Percentiles rank a stretch among this genome's conserved stretches.
Conservation (phyloP, 352 stramenopile genomes). For the Phytophthora lateralis region DNA sequence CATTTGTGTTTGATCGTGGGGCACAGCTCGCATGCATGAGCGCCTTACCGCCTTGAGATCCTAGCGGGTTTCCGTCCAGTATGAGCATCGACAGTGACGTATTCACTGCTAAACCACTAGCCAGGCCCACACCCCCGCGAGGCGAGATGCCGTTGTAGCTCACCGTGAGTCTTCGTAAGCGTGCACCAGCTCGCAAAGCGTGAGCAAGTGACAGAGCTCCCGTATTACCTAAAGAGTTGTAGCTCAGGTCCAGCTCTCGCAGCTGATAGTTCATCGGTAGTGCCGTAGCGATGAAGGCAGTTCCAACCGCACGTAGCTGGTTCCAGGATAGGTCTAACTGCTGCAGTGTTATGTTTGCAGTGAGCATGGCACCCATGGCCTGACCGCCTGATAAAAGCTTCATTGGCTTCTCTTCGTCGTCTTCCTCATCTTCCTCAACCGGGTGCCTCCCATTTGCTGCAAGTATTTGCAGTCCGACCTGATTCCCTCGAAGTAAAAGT, state of each 20-base stretch:
- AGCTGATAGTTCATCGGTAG: conserved; percentile 72
- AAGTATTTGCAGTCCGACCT: conserved; percentile 64
- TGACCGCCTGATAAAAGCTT: conserved; percentile 63
- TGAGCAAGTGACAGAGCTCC: conserved; percentile 65
- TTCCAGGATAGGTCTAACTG: conserved; percentile 90
- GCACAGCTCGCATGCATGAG: conserved; percentile 63
- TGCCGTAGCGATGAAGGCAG: conserved; percentile 48
- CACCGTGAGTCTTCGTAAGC: conserved; percentile 50
- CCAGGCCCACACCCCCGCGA: conserved; percentile 59
- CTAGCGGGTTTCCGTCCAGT: conserved; percentile 67
- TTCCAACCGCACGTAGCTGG: conserved; percentile 52
- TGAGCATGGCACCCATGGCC: conserved; percentile 80
- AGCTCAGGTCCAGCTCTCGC: conserved; percentile 60
- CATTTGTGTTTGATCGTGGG: conserved; percentile 9
- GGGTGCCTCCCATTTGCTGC: neutral
- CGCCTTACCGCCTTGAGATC: conserved; percentile 55
- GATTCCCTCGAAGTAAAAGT: conserved; percentile 73
- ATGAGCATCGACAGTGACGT: conserved; percentile 49
- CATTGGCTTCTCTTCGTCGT: conserved; percentile 17
- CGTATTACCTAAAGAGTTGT: conserved; percentile 67
- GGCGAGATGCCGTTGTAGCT: conserved; percentile 71
- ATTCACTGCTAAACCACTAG: conserved; percentile 59
- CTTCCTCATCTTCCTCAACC: conserved; percentile 14
- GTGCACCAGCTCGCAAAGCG: conserved; percentile 53
- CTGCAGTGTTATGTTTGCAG: conserved; percentile 73